A percentile compares a stretch with the other conserved stretches of the same genome.
Conservation (phyloP, 805 yeast species). For the Tetrapisispora nanseiensis region DNA sequence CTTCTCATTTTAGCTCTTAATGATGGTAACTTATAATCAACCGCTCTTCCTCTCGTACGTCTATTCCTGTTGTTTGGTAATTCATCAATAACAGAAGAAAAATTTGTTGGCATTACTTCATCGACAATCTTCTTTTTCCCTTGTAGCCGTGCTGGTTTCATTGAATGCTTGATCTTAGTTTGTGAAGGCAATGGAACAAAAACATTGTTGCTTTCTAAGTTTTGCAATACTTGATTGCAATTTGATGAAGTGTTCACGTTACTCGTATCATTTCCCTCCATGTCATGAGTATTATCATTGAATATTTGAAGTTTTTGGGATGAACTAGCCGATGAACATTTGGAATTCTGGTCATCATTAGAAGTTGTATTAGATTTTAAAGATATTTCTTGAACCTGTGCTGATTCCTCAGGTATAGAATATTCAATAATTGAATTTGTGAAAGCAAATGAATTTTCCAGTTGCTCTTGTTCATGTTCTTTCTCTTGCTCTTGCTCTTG, state of each 20-base stretch:
- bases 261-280: no score
- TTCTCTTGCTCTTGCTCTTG: slow-evolving; percentile 4
- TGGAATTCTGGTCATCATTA: neutral
- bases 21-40: slow-evolving; percentile 62
- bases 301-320: slow-evolving; percentile 21
- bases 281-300: slow-evolving; percentile 16
- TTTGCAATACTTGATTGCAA: neutral
- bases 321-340: slow-evolving; percentile 8
- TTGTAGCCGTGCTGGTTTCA: slow-evolving; percentile 22
- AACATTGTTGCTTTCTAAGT: neutral
- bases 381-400: neutral
- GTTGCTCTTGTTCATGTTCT: neutral
- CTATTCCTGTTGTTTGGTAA: slow-evolving; percentile 28
- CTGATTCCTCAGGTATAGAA: slow-evolving; percentile 26
- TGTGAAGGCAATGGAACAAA: slow-evolving; percentile 10
- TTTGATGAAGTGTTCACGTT: neutral
- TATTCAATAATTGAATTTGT: slow-evolving; percentile 26
- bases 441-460: slow-evolving; percentile 12
- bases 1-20: slow-evolving; percentile 61
- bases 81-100: slow-evolving; percentile 14
- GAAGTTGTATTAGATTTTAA: neutral
- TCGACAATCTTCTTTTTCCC: slow-evolving; percentile 26
- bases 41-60: slow-evolving; percentile 44
- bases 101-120: slow-evolving; percentile 32
- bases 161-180: slow-evolving; percentile 23